Evolutionary conservation across 805 yeast species (phyloP).

Genomic region (Saccharomycopsis synnaedendra): DNA sequence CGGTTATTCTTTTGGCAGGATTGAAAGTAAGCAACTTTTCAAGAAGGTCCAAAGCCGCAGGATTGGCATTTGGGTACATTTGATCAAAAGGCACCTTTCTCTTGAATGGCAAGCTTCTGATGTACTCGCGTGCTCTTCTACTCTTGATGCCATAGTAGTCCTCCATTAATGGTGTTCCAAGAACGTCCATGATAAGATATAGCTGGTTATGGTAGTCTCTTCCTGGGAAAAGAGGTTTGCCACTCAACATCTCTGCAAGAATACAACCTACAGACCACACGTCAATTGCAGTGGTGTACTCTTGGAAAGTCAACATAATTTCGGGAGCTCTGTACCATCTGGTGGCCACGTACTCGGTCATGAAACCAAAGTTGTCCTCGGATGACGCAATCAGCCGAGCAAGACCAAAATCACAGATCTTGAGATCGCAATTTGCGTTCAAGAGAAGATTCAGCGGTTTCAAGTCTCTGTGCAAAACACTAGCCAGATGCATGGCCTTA

Average conservation of each 20-base stretch:
- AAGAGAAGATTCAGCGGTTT: slow-evolving; percentile 64
- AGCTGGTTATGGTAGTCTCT: slow-evolving; percentile 62
- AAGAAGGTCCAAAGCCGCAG: slow-evolving; percentile 46
- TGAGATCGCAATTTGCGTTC: slow-evolving; percentile 61
- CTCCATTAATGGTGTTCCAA: slow-evolving; percentile 67
- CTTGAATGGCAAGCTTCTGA: slow-evolving; percentile 52
- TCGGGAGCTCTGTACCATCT: slow-evolving; percentile 83
- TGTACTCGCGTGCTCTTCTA: slow-evolving; percentile 67
- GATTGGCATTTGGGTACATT: slow-evolving; percentile 36
- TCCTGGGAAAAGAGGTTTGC: slow-evolving; percentile 65
- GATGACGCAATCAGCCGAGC: slow-evolving; percentile 45
- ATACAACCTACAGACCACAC: slow-evolving; percentile 78
- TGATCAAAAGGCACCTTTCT: slow-evolving; percentile 42
- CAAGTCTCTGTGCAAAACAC: slow-evolving; percentile 65
- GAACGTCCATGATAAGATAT: slow-evolving; percentile 49
- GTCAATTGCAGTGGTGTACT: slow-evolving; percentile 67
- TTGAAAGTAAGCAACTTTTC: slow-evolving; percentile 63
- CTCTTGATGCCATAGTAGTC: slow-evolving; percentile 66
- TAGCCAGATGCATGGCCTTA: slow-evolving; percentile 60
- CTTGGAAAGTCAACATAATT: slow-evolving; percentile 63
- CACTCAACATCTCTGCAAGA: slow-evolving; percentile 52
- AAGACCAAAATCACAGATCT: slow-evolving; percentile 71
- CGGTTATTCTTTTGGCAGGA: slow-evolving; percentile 64
- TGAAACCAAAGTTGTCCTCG: slow-evolving; percentile 37
- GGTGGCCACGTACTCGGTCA: slow-evolving; percentile 78